Base-by-base conservation (phyloP, 495 filamentous ascomycete species). In the Penicillium simplicissimum region DNA sequence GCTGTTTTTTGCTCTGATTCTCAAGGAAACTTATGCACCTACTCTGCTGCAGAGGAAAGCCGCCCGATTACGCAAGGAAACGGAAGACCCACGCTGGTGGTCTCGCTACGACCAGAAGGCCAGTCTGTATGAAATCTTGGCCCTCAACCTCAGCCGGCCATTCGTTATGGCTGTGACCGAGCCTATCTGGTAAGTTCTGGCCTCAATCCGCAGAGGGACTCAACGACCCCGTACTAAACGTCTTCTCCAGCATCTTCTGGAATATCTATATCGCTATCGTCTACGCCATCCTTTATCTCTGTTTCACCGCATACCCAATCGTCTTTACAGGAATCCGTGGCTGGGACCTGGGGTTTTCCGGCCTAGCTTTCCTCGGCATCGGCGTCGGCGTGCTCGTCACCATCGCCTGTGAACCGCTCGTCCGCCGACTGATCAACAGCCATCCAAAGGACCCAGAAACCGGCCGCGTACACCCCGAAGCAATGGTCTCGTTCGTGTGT, bases 301-400 rank as follows among this genome's bases (percentile, higher is more conserved):
- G 91, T 74, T 96, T 96, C 74, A 84, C 92, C 17, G 89, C 90
- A 15, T 88, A 87, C 65, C 92, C 92, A 1, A 86, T 93, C 38
- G 86, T 95, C 57, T 95, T 94, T 74, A 74, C 79, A 15, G 74
- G 86, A 4, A 76, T 90, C 55, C 88, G 91, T 14, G 87, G 87
- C 57, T 96, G 91, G 91, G 77, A 77, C 5, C 74, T 84, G 2
- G 85, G 87, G 17, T 63, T 89, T 17, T 83, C 86, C 0, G 91
- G 91, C 1, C 85, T 95, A 2, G 79, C 89, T 11, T 95, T 92
- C 71, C 68, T 84, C 0, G 90, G 91, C 6, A 92, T 96, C 49
- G 90, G 90, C 19, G 71, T 88, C 43, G 92, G 92, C 52, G 84
- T 82, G n/a, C 74, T 89, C 31, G 57, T 91, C 37, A 84, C 82